Percentiles rank a stretch among this genome's conserved stretches.
phyloP scores from a whole-genome alignment of 2,329 filamentous ascomycete genomes.

The Ophiocordyceps sinensis region DNA sequence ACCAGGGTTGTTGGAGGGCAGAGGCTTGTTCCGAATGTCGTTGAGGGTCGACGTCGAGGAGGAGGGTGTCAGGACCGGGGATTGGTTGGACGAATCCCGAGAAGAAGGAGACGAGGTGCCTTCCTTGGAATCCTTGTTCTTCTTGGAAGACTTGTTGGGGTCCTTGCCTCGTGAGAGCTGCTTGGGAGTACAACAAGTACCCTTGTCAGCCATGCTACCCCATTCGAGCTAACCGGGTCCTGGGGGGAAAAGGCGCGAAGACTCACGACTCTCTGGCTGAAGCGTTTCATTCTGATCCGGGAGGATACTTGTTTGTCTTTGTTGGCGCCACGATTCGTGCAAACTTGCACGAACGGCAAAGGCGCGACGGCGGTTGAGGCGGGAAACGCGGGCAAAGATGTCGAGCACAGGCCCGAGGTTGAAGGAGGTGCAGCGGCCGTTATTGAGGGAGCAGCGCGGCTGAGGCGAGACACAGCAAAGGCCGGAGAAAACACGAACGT shows the following conservation, averaged over 20 bases:
- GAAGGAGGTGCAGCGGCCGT: too few relatives aligned
- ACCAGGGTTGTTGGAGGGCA: constrained; percentile 41
- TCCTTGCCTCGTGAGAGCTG: constrained; percentile 89
- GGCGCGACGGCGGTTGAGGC: not conserved
- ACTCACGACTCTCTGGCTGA: constrained; percentile 69
- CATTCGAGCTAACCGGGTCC: constrained; percentile 7
- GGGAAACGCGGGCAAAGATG: not conserved
- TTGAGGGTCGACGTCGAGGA: constrained; percentile 80
- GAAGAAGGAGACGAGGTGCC: constrained; percentile 68
- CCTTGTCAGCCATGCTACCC: constrained; percentile 4
- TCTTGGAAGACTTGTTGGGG: constrained; percentile 68
- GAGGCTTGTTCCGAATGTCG: constrained; percentile 71
- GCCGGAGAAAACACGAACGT: too few relatives aligned
- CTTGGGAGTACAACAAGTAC: not conserved
- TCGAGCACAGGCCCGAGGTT: too few relatives aligned
- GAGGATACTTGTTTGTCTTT: not conserved
- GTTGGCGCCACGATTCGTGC: not conserved
- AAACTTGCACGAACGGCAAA: not conserved
- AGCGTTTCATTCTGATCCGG: constrained; percentile 57
- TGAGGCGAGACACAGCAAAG: too few relatives aligned
- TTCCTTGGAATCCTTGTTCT: constrained; percentile 58
- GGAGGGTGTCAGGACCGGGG: constrained; percentile 59
- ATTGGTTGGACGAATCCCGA: constrained; percentile 40
- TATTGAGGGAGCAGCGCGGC: too few relatives aligned
- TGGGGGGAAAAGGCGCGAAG: constrained; percentile 6